Evolutionary conservation across 768 basidiomycete genomes (phyloP).

Genomic region (Boletus tylopilopsis): DNA sequence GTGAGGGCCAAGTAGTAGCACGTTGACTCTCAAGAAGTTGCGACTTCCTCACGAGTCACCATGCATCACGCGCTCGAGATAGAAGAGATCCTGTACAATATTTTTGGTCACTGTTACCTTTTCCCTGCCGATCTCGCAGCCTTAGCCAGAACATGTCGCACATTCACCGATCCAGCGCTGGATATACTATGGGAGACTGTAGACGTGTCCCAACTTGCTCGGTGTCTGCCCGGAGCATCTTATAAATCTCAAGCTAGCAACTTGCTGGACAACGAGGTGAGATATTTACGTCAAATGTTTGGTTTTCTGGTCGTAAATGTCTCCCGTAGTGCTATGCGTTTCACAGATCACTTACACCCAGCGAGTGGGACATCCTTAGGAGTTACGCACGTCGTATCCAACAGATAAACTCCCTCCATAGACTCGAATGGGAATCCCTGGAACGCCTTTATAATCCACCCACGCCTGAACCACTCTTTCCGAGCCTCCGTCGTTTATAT

Average conservation of each 20-base stretch:
- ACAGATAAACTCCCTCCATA: background rate
- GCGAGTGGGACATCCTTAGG: background rate
- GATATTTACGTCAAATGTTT: background rate
- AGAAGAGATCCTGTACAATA: background rate
- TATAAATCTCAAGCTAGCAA: background rate
- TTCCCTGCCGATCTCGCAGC: background rate
- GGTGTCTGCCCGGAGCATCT: background rate
- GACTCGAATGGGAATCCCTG: background rate
- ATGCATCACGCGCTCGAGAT: background rate
- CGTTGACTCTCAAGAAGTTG: too few relatives aligned
- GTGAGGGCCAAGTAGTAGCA: background rate
- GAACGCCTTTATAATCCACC: background rate
- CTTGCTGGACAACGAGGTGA: too few relatives aligned
- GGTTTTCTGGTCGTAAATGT: too few relatives aligned
- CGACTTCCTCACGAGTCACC: background rate
- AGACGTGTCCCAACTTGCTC: background rate
- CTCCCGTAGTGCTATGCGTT: background rate
- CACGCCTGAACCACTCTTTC: background rate
- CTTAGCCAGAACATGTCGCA: background rate
- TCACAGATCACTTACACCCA: background rate
- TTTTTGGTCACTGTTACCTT: background rate
- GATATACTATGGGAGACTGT: slow-evolving; percentile 1
- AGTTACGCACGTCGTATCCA: slow-evolving; percentile 2
- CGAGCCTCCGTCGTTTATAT: background rate
- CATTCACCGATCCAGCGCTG: slow-evolving; percentile 1